Conservation (phyloP, 2,329 filamentous ascomycete genomes). For the Raffaelea ambrosiae region DNA sequence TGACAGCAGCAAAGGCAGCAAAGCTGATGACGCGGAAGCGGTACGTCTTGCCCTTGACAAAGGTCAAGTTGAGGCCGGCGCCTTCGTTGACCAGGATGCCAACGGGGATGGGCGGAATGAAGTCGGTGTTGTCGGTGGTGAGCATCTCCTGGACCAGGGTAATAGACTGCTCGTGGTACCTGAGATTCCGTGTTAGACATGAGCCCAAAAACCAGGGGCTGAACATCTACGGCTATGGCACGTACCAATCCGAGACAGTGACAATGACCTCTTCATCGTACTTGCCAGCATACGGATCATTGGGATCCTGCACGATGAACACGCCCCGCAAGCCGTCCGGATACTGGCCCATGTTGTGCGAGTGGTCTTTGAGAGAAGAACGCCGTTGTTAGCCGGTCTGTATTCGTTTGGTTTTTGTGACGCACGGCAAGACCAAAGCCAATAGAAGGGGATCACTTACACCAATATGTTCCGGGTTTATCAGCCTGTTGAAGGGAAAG, state of each 20-base stretch:
- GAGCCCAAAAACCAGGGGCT: too few relatives aligned
- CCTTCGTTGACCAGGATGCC: constrained; percentile 35
- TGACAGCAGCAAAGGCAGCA: constrained; percentile 31
- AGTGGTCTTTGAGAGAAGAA: constrained; percentile 43
- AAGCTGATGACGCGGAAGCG: constrained; percentile 39
- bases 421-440: too few relatives aligned
- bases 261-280: constrained; percentile 53
- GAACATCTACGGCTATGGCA: too few relatives aligned
- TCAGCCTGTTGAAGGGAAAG: constrained; percentile 24
- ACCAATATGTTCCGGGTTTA: constrained; percentile 38
- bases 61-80: constrained; percentile 23
- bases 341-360: constrained; percentile 56
- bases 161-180: constrained; percentile 33
- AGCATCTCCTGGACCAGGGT: constrained; percentile 31
- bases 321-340: constrained; percentile 58
- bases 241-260: constrained; percentile 35
- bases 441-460: constrained; percentile 17
- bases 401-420: too few relatives aligned
- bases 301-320: constrained; percentile 50
- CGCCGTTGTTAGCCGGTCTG: neutral
- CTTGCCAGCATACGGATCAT: constrained; percentile 40
- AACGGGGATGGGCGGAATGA: constrained; percentile 32
- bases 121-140: constrained; percentile 26
- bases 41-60: constrained; percentile 34
- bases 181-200: too few relatives aligned